Evolutionary conservation across 495 filamentous ascomycete genomes (phyloP), one percentile per base, ranked within the genome.

Genomic region (Neurospora africana): DNA sequence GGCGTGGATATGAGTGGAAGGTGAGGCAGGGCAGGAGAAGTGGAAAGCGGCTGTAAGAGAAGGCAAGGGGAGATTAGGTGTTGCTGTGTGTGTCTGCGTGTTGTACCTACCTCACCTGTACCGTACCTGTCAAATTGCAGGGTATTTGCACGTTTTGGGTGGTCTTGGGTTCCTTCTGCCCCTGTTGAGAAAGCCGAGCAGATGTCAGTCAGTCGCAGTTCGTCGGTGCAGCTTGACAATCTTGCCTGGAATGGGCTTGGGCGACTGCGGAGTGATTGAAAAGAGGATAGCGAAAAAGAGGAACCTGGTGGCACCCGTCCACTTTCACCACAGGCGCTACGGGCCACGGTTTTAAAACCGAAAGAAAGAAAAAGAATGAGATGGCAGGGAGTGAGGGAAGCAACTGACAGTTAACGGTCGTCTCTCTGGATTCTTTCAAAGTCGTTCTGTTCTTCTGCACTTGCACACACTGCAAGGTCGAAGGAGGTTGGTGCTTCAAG

Each of bases 241-340:
- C 53, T 65, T 65, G 53, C 53, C 53, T 65, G 23, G 84, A 87
- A 86, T 80, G 81, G 84, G 85, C 80, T 85, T 86, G 85, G 53
- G 85, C 83, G 80, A 86, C 81, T 85, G 85, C 81, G 85, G 85
- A 82, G 87, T 85, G 80, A 79, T 83, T 84, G 85, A 88, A 84
- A 89, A 86, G 77, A 88, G 86, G 78, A 88, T 86, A 85, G 84
- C 80, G 82, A 85, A 82, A n/a, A n/a, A 33, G 30, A 33, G 30
- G 30, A 33, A 36, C 53, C 80, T 82, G 81, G 84, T 85, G 83
- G 81, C 82, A 65, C 53, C 53, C 27, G 53, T 65, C 27, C 15
- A 33, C 53, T 65, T 33, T 5, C 27, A 33, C 27, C 53, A 84
- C 82, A 79, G 80, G 78, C 79, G 76, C 80, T 83, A 81, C 81